Conservation (phyloP, 2,329 filamentous ascomycete species). For the Sporothrix luriei region DNA sequence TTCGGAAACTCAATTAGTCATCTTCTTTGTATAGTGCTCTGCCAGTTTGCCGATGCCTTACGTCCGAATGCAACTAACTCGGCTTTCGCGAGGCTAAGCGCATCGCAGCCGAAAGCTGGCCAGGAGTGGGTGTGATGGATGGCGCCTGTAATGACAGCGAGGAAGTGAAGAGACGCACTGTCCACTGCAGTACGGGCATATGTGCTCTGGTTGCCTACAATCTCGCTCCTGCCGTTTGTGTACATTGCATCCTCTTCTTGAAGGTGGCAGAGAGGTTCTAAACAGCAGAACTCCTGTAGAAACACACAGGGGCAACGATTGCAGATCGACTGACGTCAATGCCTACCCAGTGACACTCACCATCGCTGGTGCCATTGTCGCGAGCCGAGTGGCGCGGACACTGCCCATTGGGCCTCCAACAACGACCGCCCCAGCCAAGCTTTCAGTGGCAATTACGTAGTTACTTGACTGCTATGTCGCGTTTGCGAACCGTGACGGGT, state of each 20-base stretch:
- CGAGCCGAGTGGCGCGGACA: slow-evolving; percentile 1
- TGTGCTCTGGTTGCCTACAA: too few species aligned
- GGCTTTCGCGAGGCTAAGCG: slow-evolving; percentile 22
- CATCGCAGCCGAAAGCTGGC: background rate
- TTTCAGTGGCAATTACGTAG: too few species aligned
- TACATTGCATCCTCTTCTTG: background rate
- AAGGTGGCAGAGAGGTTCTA: too few species aligned
- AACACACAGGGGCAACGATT: background rate
- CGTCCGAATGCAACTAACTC: slow-evolving; percentile 31
- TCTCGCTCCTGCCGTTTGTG: background rate
- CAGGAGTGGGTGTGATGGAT: too few species aligned
- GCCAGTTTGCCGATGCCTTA: slow-evolving; percentile 15
- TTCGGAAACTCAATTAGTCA: background rate
- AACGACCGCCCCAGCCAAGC: too few species aligned
- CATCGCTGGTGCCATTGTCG: background rate
- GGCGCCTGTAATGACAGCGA: slow-evolving; percentile 7
- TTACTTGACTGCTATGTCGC: background rate
- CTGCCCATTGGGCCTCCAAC: background rate
- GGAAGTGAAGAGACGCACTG: background rate
- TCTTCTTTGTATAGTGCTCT: too few species aligned
- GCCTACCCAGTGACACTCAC: background rate
- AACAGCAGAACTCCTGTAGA: background rate
- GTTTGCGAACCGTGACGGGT: background rate
- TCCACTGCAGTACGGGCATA: too few species aligned
- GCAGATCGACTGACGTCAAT: slow-evolving; percentile 20